Base-by-base conservation (phyloP, 129 eudicot genomes). In the Flaveria robusta region DNA sequence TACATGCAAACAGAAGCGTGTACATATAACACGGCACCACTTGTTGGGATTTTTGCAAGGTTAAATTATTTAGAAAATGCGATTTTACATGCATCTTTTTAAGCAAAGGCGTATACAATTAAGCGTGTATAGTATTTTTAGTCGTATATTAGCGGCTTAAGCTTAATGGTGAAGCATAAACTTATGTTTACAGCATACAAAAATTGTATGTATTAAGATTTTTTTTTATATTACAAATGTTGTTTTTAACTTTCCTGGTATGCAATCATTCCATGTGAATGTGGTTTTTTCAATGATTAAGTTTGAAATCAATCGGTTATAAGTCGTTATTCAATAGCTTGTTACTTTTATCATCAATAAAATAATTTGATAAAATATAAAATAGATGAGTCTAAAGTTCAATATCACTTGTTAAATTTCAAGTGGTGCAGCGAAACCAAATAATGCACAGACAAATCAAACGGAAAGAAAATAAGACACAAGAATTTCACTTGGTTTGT, bases 1-100 rank as follows among this genome's bases (percentile, higher is more conserved):
- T 92, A 78, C 62, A 85, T 85, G 88, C 98, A 92, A 69, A 92
- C 93, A 0, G 98, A 92, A 70, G 98, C 96, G 10, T 89, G 96
- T 62, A 92, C 96, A 14, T 86, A 90, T 58, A 92, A 90, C 46
- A 92, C 96, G 6, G 94, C 96, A 5, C 94, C 96, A 5, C 75
- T 92, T 23, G 92, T 92, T 24, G 98, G 98, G 8, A 75, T 90
- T 84, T 92, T 92, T 77, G 98, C 98, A 0, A 90, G 80, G 76
- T 65, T 92, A 47, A 77, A 85, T 72, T 82, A 79, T 18, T 60
- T 82, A 49, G 51, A 80, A 42, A 79, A 76, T 60, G 31, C 23
- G 9, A 56, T 20, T 43, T 74, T 81, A 42, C 68, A 73, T 70
- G 79, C 83, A 68, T 81, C 87, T 66, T 86, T 68, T 47, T 83